Evolutionary conservation across 2,329 filamentous ascomycete genomes (phyloP).

Genomic region (Exophiala viscosa): DNA sequence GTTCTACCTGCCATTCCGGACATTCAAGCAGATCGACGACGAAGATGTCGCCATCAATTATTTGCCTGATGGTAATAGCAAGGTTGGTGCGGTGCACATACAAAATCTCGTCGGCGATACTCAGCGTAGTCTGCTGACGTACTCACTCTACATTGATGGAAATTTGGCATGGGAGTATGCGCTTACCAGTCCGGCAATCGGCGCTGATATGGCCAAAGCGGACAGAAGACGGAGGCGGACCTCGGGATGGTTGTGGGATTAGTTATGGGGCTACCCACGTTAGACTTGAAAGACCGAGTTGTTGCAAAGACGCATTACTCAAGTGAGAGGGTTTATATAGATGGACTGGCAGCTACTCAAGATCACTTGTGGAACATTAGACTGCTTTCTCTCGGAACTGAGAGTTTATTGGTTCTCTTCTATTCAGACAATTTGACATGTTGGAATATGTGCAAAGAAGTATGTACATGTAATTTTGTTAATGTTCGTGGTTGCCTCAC

Average conservation of each 20-base stretch:
- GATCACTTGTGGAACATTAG: no score
- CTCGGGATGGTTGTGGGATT: slow-evolving; percentile 6
- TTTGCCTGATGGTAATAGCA: slow-evolving; percentile 77
- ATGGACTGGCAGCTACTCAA: no score
- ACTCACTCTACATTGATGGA: slow-evolving; percentile 79
- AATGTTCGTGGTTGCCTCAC: no score
- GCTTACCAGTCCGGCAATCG: slow-evolving; percentile 35
- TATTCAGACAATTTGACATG: no score
- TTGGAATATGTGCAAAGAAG: no score
- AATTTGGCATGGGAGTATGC: slow-evolving; percentile 66
- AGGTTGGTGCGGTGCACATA: slow-evolving; percentile 82
- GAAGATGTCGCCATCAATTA: slow-evolving; percentile 83
- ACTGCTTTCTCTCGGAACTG: no score
- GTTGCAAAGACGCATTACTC: no score
- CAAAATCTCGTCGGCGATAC: slow-evolving; percentile 48
- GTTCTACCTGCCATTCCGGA: slow-evolving; percentile 83
- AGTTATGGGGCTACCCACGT: background rate
- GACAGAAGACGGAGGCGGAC: background rate
- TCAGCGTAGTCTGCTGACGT: slow-evolving; percentile 64
- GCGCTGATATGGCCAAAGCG: background rate
- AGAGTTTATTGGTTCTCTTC: no score
- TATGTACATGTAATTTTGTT: no score
- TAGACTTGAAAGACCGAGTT: background rate
- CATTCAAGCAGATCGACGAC: slow-evolving; percentile 75
- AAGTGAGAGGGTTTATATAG: no score